Base-by-base conservation (phyloP, 2,329 filamentous ascomycete species). In the Nemania sp. region DNA sequence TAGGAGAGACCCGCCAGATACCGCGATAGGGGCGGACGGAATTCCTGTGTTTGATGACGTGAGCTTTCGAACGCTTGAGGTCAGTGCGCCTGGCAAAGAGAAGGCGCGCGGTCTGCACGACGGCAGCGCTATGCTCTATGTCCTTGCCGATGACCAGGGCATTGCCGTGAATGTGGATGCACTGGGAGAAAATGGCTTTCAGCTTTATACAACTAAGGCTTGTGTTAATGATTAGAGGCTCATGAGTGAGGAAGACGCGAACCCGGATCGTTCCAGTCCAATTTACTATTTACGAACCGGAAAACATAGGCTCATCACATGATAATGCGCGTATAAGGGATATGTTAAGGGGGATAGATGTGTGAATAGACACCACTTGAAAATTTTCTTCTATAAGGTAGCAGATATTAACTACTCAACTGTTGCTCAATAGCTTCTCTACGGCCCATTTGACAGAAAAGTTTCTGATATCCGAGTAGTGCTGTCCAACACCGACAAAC, bases 401-500 rank as follows among this genome's bases (percentile, higher is more conserved):
- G 54, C 26, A 15, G 32, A 35, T 52, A 59, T 38, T 35, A 7
- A 18, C 29, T 67, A 43, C 69, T 79, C 78, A 86, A 66, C 78
- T 81, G 73, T 78, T 86, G 74, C 83, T 87, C 71, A 91, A 77
- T 54, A 91, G 81, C 79, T 90, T 90, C 77, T 90, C 87, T 5
- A 91, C 89, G 1, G 89, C 89, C 89, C 89, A 91, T 72, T 86
- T 88, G 53, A 91, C 89, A n/a, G 87, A 90, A 74, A 91, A 88
- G 77, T 89, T 91, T 67, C 89, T 85, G 69, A 91, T 81, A 75
- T 91, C 89, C 47, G 87, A 90, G 76, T 91, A 91, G 75, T 91
- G 89, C 79, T 91, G 89, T 13, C 89, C 89, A 29, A 91, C 88
- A 65, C 88, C 96, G 73, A 99, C 87, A 78, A 99, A 99, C 11